Evolutionary conservation across 495 filamentous ascomycete species (phyloP), one percentile per base, ranked within the genome.

Genomic region (Penicillium chermesinum): DNA sequence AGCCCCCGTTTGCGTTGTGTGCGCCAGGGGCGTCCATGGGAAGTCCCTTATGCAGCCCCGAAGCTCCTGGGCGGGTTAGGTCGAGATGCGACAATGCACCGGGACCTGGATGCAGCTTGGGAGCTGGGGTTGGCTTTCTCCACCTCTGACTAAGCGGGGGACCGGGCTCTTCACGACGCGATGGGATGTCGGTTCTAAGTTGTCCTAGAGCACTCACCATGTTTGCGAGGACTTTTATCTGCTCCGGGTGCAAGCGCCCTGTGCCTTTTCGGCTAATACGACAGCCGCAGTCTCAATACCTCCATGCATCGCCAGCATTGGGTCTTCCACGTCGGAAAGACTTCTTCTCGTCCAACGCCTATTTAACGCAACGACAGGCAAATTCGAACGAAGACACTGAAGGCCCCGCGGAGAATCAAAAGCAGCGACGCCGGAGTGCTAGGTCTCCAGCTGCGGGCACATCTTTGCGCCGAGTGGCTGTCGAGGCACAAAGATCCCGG

Each of bases 401-500:
- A 13, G 62, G 61, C 12, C 19, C 22, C 0, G 13, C 34, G 25
- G 62, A 68, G 16, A 51, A 55, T 9, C 63, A 71, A 44, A 64
- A 66, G 12, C 67, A 71, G 51, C 76, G 73, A 44, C 65, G 70
- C 47, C 73, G 77, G 46, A 52, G 62, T 22, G 51, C 57, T 13
- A 66, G 78, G 49, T 63, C 64, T 8, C 72, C 77, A 4, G 72
- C 78, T 38, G 75, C 73, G 7, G 71, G 76, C 13, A 78, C 74
- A 7, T 83, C 79, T 8, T 49, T 83, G 36, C 69, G 78, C 20
- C 67, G 76, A 49, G 79, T 83, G 15, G 79, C 79, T 10, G 77
- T 79, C 2, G 79, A 81, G 50, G 79, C 79, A 43, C 78, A 83
- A 60, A 70, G 78, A 46, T 80, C 78, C 7, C 75, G 68, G 48